phyloP scores from a whole-genome alignment of 768 basidiomycete species.

The Xerocomus brunneocitrinus region DNA sequence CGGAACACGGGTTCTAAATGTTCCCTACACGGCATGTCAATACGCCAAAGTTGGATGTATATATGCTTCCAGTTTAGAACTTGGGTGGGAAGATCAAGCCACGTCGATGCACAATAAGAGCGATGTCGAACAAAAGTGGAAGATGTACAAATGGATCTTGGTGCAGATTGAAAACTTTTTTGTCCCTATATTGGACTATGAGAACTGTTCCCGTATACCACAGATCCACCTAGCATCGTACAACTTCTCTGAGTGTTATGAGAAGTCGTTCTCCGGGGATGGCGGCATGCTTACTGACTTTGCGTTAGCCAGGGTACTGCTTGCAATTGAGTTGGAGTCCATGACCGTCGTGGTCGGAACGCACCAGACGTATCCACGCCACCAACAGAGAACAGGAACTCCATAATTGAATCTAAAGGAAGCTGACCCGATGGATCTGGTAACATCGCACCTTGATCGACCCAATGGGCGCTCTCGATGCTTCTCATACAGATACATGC shows the following conservation, averaged over 20 bases:
- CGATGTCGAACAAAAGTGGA: neutral
- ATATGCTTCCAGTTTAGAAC: neutral
- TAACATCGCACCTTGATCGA: conserved; percentile 7
- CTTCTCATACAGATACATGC: neutral
- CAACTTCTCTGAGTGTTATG: conserved; percentile 8
- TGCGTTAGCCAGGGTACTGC: neutral
- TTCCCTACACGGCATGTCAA: neutral
- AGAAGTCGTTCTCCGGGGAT: conserved; percentile 16
- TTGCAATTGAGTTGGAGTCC: conserved; percentile 3
- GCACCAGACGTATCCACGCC: neutral
- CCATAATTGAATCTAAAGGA: conserved; percentile 5
- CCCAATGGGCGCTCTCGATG: neutral
- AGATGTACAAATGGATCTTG: conserved; percentile 14
- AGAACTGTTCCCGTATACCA: neutral
- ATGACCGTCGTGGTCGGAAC: conserved; percentile 2
- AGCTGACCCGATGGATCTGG: conserved; percentile 10
- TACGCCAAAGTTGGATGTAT: conserved; percentile 3
- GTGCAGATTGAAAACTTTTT: conserved; percentile 4
- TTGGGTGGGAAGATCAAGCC: conserved; percentile 4
- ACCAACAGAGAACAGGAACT: neutral
- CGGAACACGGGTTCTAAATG: conserved; percentile 73
- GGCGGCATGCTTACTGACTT: conserved; percentile 1
- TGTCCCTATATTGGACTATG: neutral
- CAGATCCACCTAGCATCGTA: conserved; percentile 1
- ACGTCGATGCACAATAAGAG: neutral